Evolutionary conservation across 352 stramenopile genomes (phyloP), one percentile per base, ranked within the genome.

Genomic region (Phytophthora lateralis): DNA sequence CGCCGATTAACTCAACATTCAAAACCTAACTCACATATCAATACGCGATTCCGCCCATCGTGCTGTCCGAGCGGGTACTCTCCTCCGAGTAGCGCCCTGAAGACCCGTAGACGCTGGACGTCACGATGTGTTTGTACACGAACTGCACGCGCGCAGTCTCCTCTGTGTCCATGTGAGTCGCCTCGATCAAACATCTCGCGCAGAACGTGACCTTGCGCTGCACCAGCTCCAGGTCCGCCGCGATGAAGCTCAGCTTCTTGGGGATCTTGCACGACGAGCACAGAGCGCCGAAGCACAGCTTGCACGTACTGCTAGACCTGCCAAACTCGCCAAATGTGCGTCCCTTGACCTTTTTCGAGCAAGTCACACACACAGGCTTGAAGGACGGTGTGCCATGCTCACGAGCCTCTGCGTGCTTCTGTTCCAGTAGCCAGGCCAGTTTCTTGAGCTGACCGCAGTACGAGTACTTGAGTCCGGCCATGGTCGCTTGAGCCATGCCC

Each of bases 141-240:
- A 62, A 71, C 20, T 63, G 50, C 46, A 61, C 44, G 3, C 64
- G 58, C 0, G 64, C 64, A 18, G 59, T 59, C 4, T 69, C 58
- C 42, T 58, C 42, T 26, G 64, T 62, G 45, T 65, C 60, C 46
- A 75, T 63, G 29, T 18, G 44, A 1, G 60, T 73, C 15, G 68
- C 71, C 24, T 72, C 30, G 12, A 58, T 53, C 26, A 78, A 42
- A 49, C 72, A 80, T 26, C 26, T 37, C 5, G 56, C 43, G 27
- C 71, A 80, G 49, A 77, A 75, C 39, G 45, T 67, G 20, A 73
- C 55, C 21, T 65, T 73, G 12, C 66, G 66, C 34, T 73, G 66
- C 37, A 56, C 34, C 38, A 73, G 45, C 24, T 69, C 42, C 17
- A 70, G 47, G 39, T 65, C 55, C 1, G 55, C 27, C 2, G 55